Conservation (phyloP, 306 rosid species). For the Carpinus fangiana region DNA sequence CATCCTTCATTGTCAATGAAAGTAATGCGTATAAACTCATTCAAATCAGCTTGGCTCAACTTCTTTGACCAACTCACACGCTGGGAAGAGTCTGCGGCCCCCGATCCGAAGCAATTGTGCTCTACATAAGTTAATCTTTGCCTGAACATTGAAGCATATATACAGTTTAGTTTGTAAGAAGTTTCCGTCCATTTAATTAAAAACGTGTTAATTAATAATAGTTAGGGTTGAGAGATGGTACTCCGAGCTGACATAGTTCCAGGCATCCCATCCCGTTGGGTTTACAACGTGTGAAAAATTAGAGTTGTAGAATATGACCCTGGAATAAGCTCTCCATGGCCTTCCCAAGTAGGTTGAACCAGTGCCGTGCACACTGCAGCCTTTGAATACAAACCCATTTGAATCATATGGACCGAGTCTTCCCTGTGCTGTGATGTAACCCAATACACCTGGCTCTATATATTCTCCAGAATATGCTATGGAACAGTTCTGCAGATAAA, state of each 20-base stretch:
- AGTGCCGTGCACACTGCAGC: constrained; percentile 47
- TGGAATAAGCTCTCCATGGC: constrained; percentile 74
- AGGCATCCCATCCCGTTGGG: constrained; percentile 66
- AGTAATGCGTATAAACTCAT: constrained; percentile 23
- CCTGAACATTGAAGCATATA: constrained; percentile 32
- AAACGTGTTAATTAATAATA: too few relatives aligned
- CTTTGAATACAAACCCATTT: constrained; percentile 72
- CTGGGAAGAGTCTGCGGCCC: constrained; percentile 37
- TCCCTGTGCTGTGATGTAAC: constrained; percentile 80
- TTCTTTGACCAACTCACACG: constrained; percentile 64
- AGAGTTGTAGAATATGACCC: constrained; percentile 63
- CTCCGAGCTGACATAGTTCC: constrained; percentile 40
- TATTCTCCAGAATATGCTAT: constrained; percentile 46
- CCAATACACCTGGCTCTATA: constrained; percentile 37
- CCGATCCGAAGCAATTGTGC: constrained; percentile 52
- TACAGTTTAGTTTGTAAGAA: too few relatives aligned
- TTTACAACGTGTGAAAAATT: constrained; percentile 39
- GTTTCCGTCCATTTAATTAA: too few relatives aligned
- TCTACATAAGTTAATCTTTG: constrained; percentile 48
- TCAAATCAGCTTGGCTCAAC: constrained; percentile 21
- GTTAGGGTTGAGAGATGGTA: constrained; percentile 23
- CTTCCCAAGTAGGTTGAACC: constrained; percentile 77
- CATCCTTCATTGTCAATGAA: constrained; percentile 60
- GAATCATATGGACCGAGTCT: constrained; percentile 40
- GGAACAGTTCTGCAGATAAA: constrained; percentile 43